These are phyloP conservation scores for Vitis riparia DNA, from an alignment of 164 flowering plant genomes.

Conservation along the genomic window DNA sequence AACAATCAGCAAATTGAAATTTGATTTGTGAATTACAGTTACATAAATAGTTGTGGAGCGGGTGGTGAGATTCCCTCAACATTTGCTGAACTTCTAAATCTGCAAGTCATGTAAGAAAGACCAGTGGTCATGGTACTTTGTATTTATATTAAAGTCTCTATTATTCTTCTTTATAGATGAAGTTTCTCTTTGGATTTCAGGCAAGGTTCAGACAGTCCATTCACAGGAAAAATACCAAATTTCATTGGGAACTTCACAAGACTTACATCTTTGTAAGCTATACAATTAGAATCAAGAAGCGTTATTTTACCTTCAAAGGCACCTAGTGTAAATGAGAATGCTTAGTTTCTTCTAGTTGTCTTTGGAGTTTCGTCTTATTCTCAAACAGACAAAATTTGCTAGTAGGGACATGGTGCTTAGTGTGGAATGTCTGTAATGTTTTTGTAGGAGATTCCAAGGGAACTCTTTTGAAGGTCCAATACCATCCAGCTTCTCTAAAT, in stretches of 20 bases:
- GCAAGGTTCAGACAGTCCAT: slow-evolving; percentile 16
- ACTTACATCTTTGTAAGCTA: slow-evolving; percentile 10
- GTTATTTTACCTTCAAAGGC: too few relatives aligned
- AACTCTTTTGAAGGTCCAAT: slow-evolving; percentile 32
- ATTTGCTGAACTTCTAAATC: slow-evolving; percentile 15
- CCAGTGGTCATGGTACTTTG: too few relatives aligned
- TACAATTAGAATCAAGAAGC: too few relatives aligned
- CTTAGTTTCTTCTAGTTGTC: too few relatives aligned
- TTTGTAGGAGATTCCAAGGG: slow-evolving; percentile 26
- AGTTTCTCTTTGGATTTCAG: neutral
- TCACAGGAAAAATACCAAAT: slow-evolving; percentile 16
- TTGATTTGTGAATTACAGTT: slow-evolving; percentile 2
- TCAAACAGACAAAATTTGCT: too few relatives aligned
- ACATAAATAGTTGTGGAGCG: slow-evolving; percentile 16
- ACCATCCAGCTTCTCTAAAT: slow-evolving; percentile 22
- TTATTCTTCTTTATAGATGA: too few relatives aligned
- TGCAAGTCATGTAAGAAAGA: slow-evolving; percentile 16
- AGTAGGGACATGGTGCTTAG: too few relatives aligned
- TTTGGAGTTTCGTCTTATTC: too few relatives aligned
- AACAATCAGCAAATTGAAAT: too few relatives aligned
- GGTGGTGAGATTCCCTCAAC: slow-evolving; percentile 27
- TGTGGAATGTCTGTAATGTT: neutral
- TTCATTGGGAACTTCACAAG: slow-evolving; percentile 20
- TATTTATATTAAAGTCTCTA: too few relatives aligned
- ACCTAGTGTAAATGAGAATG: too few relatives aligned